Percentiles rank a stretch among this genome's conserved stretches.
Evolutionary conservation across 306 rosid species (phyloP).

Genomic region (Vigna nakashimae): DNA sequence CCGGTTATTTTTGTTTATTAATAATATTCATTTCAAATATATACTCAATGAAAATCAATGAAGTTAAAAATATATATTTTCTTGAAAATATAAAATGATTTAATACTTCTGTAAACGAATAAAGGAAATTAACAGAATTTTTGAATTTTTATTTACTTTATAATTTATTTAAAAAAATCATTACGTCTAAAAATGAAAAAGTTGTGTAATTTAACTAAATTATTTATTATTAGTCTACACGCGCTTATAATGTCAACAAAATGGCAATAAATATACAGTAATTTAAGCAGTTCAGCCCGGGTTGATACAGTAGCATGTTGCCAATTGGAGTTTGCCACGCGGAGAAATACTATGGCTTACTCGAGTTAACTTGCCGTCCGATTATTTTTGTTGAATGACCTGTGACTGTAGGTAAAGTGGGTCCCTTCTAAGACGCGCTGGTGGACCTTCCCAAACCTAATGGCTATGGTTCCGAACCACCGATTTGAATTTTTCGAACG

Average conservation of each 20-base stretch:
- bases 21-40: no score
- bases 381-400: not conserved
- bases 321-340: slow-evolving; percentile 40
- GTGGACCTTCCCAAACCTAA: slow-evolving; percentile 64
- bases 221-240: not conserved
- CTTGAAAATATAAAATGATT: no score
- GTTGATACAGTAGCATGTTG: slow-evolving; percentile 19
- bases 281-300: slow-evolving; percentile 2
- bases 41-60: no score
- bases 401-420: slow-evolving; percentile 40
- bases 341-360: not conserved
- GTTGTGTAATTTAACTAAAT: not conserved
- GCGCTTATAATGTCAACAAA: not conserved
- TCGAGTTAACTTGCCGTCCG: slow-evolving; percentile 9
- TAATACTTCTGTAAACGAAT: no score
- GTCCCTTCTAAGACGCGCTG: slow-evolving; percentile 56
- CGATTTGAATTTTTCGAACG: slow-evolving; percentile 79
- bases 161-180: no score
- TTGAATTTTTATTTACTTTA: no score
- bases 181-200: not conserved
- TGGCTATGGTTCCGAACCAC: slow-evolving; percentile 52
- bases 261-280: not conserved
- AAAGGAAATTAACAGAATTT: no score
- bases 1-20: no score
- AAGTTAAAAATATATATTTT: no score